phyloP scores from a whole-genome alignment of 2,329 filamentous ascomycete species.

The Elsinoe fawcettii region DNA sequence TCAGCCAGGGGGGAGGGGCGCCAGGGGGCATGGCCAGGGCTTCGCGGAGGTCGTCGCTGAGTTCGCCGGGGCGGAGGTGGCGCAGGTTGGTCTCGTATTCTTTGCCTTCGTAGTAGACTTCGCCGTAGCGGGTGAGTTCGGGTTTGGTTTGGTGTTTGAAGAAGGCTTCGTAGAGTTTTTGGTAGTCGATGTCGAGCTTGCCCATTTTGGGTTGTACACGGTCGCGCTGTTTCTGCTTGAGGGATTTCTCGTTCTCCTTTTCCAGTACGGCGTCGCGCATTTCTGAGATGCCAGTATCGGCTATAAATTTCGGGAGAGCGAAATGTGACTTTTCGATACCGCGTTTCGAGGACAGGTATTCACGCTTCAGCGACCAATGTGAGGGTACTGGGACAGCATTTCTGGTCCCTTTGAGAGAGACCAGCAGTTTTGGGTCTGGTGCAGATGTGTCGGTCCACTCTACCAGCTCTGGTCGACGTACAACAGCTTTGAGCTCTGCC shows the following conservation, averaged over 20 bases:
- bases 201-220: constrained; percentile 93
- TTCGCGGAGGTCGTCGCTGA: constrained; percentile 83
- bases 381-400: constrained; percentile 91
- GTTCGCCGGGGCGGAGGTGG: constrained; percentile 80
- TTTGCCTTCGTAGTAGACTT: constrained; percentile 99
- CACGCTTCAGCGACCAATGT: constrained; percentile 93
- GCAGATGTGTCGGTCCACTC: constrained; percentile 97
- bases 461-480: constrained; percentile 84
- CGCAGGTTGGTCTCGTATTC: constrained; percentile 93
- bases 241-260: constrained; percentile 82
- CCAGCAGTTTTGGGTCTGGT: constrained; percentile 76
- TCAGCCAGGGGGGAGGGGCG: constrained; percentile 91
- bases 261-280: constrained; percentile 96
- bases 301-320: constrained; percentile 88
- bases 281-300: constrained; percentile 93
- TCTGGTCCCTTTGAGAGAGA: constrained; percentile 89
- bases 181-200: constrained; percentile 95
- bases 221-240: constrained; percentile 95
- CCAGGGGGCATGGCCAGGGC: constrained; percentile 89
- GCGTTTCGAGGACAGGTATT: constrained; percentile 93
- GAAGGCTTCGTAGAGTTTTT: constrained; percentile 96
- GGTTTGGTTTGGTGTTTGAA: constrained; percentile 97
- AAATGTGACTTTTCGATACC: constrained; percentile 95
- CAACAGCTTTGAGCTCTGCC: constrained; percentile 87
- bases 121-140: constrained; percentile 83